These are phyloP conservation scores for Nigrospora oryzae DNA, from an alignment of 2,329 filamentous ascomycete species.

Conservation along the genomic window DNA sequence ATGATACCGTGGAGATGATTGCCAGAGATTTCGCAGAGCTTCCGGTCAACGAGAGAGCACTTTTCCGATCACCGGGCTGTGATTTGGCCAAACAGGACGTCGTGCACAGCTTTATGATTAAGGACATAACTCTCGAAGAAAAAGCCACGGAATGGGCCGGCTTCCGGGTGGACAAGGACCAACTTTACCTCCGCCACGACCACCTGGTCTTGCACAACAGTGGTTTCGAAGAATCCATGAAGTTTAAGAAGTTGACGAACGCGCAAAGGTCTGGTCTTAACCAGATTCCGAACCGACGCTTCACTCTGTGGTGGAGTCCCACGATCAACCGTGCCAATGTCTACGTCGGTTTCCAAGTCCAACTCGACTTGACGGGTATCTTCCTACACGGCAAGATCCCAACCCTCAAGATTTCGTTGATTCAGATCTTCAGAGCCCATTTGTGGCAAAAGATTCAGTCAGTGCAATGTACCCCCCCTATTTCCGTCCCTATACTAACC, in stretches of 20 bases:
- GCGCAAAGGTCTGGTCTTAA: conserved; percentile 94
- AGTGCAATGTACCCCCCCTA: not conserved
- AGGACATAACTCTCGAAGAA: conserved; percentile 31
- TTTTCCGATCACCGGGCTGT: no score
- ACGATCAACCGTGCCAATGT: conserved; percentile 95
- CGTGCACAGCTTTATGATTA: conserved; percentile 26
- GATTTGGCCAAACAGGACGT: not conserved
- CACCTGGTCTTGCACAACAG: conserved; percentile 36
- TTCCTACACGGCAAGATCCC: conserved; percentile 99
- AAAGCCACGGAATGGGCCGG: conserved; percentile 37
- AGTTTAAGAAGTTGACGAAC: conserved; percentile 98
- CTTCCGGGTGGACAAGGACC: conserved; percentile 41
- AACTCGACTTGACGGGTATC: conserved; percentile 94
- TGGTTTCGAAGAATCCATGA: conserved; percentile 64
- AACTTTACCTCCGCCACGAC: conserved; percentile 40
- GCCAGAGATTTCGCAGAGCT: no score
- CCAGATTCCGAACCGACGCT: conserved; percentile 96
- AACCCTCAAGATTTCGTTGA: conserved; percentile 93
- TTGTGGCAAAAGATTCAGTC: conserved; percentile 97
- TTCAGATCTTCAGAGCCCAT: conserved; percentile 98
- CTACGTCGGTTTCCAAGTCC: conserved; percentile 98
- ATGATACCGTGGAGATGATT: no score
- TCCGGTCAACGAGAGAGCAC: no score
- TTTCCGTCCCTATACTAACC: not conserved
- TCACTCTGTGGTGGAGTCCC: conserved; percentile 95